phyloP scores from a whole-genome alignment of 2,329 filamentous ascomycete genomes.

The Achaetomium macrosporum region DNA sequence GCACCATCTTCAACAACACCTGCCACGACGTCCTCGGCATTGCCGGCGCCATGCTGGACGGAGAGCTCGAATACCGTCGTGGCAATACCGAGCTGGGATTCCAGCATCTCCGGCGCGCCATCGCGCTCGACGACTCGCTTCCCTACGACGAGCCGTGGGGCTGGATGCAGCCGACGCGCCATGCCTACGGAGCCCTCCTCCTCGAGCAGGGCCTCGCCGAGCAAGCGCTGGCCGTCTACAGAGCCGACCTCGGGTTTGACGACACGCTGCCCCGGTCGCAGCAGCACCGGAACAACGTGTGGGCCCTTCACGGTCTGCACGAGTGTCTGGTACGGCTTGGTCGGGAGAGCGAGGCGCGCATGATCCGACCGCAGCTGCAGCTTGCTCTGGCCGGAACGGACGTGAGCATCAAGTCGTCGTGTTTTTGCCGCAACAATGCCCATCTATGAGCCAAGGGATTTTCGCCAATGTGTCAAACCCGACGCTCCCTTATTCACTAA shows the following conservation, averaged over 20 bases:
- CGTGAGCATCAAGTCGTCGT: slow-evolving; percentile 51
- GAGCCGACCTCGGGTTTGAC: slow-evolving; percentile 55
- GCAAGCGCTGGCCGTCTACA: slow-evolving; percentile 52
- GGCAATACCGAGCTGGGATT: slow-evolving; percentile 56
- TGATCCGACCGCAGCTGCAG: slow-evolving; percentile 40
- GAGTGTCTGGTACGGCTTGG: slow-evolving; percentile 60
- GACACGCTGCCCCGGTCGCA: slow-evolving; percentile 56
- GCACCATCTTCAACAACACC: slow-evolving; percentile 65
- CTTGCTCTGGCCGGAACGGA: slow-evolving; percentile 52
- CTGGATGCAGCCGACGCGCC: slow-evolving; percentile 70
- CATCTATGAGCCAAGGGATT: background rate
- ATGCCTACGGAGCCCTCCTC: slow-evolving; percentile 64
- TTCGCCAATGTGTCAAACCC: too few species aligned
- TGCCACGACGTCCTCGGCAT: slow-evolving; percentile 58
- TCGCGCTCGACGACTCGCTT: slow-evolving; percentile 55
- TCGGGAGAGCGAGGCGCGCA: slow-evolving; percentile 34
- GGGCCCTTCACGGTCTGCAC: slow-evolving; percentile 67
- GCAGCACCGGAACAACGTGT: slow-evolving; percentile 67
- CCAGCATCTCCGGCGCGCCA: slow-evolving; percentile 49
- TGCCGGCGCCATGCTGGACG: slow-evolving; percentile 62
- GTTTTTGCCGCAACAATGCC: slow-evolving; percentile 40
- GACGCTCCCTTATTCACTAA: too few species aligned
- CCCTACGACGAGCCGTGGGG: slow-evolving; percentile 72
- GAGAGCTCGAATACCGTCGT: slow-evolving; percentile 65
- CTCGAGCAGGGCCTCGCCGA: slow-evolving; percentile 58